phyloP scores from a whole-genome alignment of 2,329 filamentous ascomycete genomes.

The Penicillium sp. region DNA sequence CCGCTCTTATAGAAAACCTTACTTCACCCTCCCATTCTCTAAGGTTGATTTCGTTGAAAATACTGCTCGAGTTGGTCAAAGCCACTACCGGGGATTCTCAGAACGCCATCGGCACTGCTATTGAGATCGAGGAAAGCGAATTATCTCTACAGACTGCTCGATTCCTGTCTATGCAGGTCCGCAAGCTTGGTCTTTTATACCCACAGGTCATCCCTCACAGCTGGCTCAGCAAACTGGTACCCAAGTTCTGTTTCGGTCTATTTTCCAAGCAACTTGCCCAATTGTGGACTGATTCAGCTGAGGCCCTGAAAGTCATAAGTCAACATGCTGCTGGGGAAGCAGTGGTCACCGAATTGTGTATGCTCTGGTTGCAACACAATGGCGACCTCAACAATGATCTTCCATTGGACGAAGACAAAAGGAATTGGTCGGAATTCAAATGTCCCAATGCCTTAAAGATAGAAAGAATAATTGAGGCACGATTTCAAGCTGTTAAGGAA shows the following conservation, averaged over 20 bases:
- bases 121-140: slow-evolving; percentile 74
- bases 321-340: slow-evolving; percentile 69
- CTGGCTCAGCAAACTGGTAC: slow-evolving; percentile 69
- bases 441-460: slow-evolving; percentile 71
- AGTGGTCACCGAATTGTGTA: slow-evolving; percentile 65
- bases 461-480: slow-evolving; percentile 48
- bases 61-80: slow-evolving; percentile 61
- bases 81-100: slow-evolving; percentile 45
- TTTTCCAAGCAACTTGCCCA: slow-evolving; percentile 80
- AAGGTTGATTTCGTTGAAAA: slow-evolving; percentile 66
- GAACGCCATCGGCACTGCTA: slow-evolving; percentile 55
- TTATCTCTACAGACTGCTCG: slow-evolving; percentile 73
- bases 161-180: slow-evolving; percentile 77
- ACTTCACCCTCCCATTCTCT: slow-evolving; percentile 70
- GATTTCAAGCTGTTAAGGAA: slow-evolving; percentile 52
- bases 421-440: slow-evolving; percentile 60
- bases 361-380: slow-evolving; percentile 65
- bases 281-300: slow-evolving; percentile 79
- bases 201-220: slow-evolving; percentile 54
- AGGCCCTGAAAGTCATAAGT: slow-evolving; percentile 70
- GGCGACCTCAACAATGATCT: background rate
- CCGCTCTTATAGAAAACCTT: slow-evolving; percentile 68
- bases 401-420: slow-evolving; percentile 21
- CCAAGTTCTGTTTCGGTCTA: slow-evolving; percentile 82
- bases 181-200: slow-evolving; percentile 68